Base-by-base conservation (phyloP, 352 stramenopile genomes). In the Pythium angustatum region DNA sequence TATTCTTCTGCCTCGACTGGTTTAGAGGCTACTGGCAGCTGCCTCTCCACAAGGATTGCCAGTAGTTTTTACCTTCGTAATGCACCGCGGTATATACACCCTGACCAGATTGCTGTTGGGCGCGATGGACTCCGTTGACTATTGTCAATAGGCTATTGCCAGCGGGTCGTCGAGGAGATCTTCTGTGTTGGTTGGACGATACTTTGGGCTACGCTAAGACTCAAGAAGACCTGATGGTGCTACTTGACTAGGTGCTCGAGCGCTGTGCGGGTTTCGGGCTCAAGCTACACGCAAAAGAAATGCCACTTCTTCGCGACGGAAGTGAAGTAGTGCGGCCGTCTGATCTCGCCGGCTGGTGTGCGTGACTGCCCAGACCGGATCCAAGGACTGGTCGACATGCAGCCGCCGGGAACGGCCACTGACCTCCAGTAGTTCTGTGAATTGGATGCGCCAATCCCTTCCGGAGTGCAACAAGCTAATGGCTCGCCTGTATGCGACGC, bases 361-460 rank as follows among this genome's bases (percentile, higher is more conserved):
- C 19, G 38, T 3, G 15, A 44, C 38, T 44, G 38, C 15, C 38
- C 38, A n/a, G 38, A 44, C 12, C 38, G 38, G 3, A 7, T 44
- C 5, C 38, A n/a, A n/a, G n/a, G n/a, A n/a, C n/a, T n/a, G n/a
- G n/a, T n/a, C n/a, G n/a, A n/a, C n/a, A n/a, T n/a, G n/a, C n/a
- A n/a, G n/a, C n/a, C n/a, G n/a, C n/a, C n/a, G n/a, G n/a, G n/a
- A n/a, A n/a, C n/a, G n/a, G 69, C 54, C 27, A 69, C 24, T 5
- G 69, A 77, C 0, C 50, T 78, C 3, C 63, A 70, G 24, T 59
- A 75, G 38, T 71, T 69, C 69, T 0, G 50, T 49, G 4, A 78
- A 78, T 24, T 77, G 68, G 73, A 78, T 75, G 69, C 66, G 62
- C 1, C 41, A 62, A 19, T 73, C 38, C 38, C 76, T 80, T n/a